Conservation (phyloP, 805 yeast genomes). For the Yarrowia osloensis region DNA sequence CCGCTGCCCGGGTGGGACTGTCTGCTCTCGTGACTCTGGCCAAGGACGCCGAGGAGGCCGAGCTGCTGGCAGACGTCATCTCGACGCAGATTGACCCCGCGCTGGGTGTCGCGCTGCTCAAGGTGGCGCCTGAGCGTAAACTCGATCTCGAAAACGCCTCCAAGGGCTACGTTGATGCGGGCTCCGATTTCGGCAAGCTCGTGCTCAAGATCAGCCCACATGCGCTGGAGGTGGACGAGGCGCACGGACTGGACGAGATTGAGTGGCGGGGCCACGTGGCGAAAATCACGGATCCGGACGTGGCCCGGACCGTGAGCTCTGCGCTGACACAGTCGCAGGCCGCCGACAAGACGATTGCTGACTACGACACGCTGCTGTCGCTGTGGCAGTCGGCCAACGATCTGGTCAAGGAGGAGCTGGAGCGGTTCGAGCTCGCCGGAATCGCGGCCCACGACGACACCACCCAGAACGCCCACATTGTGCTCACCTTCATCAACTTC, state of each 20-base stretch:
- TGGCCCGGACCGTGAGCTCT: conserved; percentile 50
- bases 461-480: conserved; percentile 70
- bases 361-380: conserved; percentile 58
- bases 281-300: conserved; percentile 64
- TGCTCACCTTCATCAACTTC: conserved; percentile 74
- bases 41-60: conserved; percentile 35
- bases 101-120: conserved; percentile 55
- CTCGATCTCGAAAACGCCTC: conserved; percentile 53
- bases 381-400: conserved; percentile 73
- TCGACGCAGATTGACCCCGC: conserved; percentile 67
- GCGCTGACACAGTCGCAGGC: conserved; percentile 39
- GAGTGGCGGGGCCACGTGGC: conserved; percentile 67
- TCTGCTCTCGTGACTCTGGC: conserved; percentile 50
- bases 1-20: conserved; percentile 63
- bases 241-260: conserved; percentile 49
- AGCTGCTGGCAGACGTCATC: conserved; percentile 55
- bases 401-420: conserved; percentile 57
- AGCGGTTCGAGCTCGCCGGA: conserved; percentile 46
- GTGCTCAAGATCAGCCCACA: conserved; percentile 45
- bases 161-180: conserved; percentile 39
- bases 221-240: conserved; percentile 36
- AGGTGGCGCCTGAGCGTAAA: conserved; percentile 44
- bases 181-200: conserved; percentile 43
- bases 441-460: conserved; percentile 48
- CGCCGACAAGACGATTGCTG: conserved; percentile 44